Conservation (phyloP, 768 basidiomycete genomes). For the Hysterangium stoloniferum region DNA sequence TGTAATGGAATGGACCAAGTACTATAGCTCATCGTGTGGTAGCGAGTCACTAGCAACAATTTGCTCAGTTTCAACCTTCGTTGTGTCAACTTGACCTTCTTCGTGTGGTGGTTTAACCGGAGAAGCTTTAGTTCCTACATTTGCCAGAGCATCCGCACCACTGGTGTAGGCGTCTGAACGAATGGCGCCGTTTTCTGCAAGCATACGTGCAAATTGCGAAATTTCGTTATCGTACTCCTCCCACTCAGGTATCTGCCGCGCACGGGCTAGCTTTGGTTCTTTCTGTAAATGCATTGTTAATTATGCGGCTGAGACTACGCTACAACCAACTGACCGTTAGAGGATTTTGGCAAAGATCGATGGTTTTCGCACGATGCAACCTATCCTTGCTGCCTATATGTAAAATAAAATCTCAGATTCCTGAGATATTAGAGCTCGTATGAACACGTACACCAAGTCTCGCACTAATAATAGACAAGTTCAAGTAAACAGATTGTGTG, state of each 20-base stretch:
- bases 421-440: not conserved
- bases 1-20: too few species aligned
- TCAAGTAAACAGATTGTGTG: not conserved
- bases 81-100: not conserved
- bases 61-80: not conserved
- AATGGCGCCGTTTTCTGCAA: slow-evolving; percentile 65
- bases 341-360: slow-evolving; percentile 96
- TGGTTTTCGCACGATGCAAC: slow-evolving; percentile 73
- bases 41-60: not conserved
- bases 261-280: slow-evolving; percentile 92
- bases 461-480: slow-evolving; percentile 49
- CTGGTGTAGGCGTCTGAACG: slow-evolving; percentile 59
- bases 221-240: slow-evolving; percentile 91
- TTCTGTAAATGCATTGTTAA: slow-evolving; percentile 55
- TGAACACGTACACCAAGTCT: slow-evolving; percentile 85
- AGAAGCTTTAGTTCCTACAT: slow-evolving; percentile 23
- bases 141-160: slow-evolving; percentile 61
- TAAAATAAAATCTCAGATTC: not conserved
- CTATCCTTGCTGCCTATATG: slow-evolving; percentile 71
- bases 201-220: slow-evolving; percentile 64
- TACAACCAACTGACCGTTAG: slow-evolving; percentile 58
- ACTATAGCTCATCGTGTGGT: not conserved
- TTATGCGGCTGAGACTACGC: not conserved
- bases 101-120: not conserved
- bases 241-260: slow-evolving; percentile 96